phyloP scores from a whole-genome alignment of 106 monocot species.

The Allium cepa region DNA sequence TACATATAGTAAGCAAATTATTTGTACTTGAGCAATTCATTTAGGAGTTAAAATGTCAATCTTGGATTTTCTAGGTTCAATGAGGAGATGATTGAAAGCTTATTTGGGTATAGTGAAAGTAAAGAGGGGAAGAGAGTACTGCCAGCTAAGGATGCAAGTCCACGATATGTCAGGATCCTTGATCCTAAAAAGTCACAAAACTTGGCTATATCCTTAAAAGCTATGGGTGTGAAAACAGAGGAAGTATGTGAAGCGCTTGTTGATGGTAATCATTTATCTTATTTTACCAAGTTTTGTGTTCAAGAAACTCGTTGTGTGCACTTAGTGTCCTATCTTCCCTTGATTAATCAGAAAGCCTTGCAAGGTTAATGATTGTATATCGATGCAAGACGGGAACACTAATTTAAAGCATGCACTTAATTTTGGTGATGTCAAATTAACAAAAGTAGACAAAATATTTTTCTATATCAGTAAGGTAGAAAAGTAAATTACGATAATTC shows the following conservation, averaged over 20 bases:
- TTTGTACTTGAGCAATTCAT: too few relatives aligned
- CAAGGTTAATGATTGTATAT: too few relatives aligned
- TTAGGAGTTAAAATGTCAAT: background rate
- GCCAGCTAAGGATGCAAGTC: conserved; percentile 8
- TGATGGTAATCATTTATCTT: conserved; percentile 34
- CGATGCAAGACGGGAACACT: too few relatives aligned
- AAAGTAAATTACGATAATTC: too few relatives aligned
- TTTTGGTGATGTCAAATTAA: too few relatives aligned
- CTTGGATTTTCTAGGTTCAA: conserved; percentile 30
- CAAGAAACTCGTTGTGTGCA: too few relatives aligned
- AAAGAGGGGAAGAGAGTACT: conserved; percentile 20
- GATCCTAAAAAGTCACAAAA: conserved; percentile 62
- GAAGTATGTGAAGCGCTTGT: conserved; percentile 57
- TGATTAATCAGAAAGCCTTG: too few relatives aligned
- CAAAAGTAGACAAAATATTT: too few relatives aligned
- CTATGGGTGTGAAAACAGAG: conserved; percentile 33
- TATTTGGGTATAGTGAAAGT: conserved; percentile 50
- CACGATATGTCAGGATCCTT: conserved; percentile 31
- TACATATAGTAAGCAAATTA: too few relatives aligned
- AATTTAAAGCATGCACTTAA: too few relatives aligned
- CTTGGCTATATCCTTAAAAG: conserved; percentile 49
- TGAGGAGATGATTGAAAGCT: conserved; percentile 62
- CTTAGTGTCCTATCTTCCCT: too few relatives aligned
- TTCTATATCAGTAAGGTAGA: too few relatives aligned
- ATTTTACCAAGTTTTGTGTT: background rate